A percentile compares a stretch with the other conserved stretches of the same genome.
phyloP scores from a whole-genome alignment of 495 filamentous ascomycete genomes.

The Tuber microsphaerosporum region DNA sequence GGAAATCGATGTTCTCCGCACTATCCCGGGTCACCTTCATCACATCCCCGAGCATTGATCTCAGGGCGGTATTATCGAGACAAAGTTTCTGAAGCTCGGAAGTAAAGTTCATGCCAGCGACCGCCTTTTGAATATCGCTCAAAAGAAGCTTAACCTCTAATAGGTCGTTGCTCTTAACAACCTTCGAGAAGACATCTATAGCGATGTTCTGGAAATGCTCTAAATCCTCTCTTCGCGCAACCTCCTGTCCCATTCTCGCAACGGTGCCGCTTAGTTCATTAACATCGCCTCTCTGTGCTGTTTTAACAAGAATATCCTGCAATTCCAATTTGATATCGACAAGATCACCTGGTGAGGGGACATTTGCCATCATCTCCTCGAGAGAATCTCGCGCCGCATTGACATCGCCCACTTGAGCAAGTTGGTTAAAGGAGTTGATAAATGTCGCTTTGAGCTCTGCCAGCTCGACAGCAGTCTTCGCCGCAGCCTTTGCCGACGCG shows the following conservation, averaged over 20 bases:
- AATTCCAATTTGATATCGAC: conserved; percentile 36
- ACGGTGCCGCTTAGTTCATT: conserved; percentile 27
- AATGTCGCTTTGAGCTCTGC: conserved; percentile 18
- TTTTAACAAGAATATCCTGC: conserved; percentile 25
- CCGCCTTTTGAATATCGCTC: conserved; percentile 23
- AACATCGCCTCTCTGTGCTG: conserved; percentile 31
- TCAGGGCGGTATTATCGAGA: conserved; percentile 27
- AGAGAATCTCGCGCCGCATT: conserved; percentile 25
- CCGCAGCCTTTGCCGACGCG: conserved; percentile 1
- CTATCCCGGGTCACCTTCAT: conserved; percentile 25
- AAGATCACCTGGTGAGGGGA: conserved; percentile 24
- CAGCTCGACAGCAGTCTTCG: conserved; percentile 14
- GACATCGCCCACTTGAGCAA: conserved; percentile 30
- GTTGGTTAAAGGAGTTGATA: conserved; percentile 18
- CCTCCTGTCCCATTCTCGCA: conserved; percentile 17
- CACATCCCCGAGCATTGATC: conserved; percentile 29
- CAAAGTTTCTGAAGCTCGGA: conserved; percentile 32
- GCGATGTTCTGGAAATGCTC: conserved; percentile 36
- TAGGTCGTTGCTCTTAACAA: conserved; percentile 37
- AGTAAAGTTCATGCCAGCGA: conserved; percentile 25
- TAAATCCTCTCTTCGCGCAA: conserved; percentile 36
- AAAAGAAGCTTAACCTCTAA: conserved; percentile 27
- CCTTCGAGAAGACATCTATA: conserved; percentile 34
- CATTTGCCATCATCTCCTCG: conserved; percentile 27
- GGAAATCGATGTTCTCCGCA: conserved; percentile 30